Conservation (phyloP, 2,329 filamentous ascomycete species). For the Talaromyces sp. region DNA sequence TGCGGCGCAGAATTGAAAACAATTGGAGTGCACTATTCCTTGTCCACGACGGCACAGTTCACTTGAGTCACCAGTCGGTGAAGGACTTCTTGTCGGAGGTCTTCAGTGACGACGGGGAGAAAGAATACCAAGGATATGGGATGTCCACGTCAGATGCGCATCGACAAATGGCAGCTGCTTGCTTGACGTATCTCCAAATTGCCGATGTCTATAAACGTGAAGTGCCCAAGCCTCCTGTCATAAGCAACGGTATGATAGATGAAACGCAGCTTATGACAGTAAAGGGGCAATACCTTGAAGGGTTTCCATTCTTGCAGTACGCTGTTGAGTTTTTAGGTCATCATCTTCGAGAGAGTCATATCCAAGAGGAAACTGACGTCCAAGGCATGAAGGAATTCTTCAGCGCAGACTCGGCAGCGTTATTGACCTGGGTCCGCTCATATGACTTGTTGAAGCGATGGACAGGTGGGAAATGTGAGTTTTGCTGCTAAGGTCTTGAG, state of each 20-base stretch:
- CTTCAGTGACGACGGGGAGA: not conserved
- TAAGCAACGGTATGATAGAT: constrained; percentile 2
- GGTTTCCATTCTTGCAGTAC: not conserved
- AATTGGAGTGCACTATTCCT: not conserved
- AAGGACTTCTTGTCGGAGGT: not conserved
- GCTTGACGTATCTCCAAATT: not conserved
- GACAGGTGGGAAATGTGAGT: constrained; percentile 1
- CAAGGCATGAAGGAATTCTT: constrained; percentile 2
- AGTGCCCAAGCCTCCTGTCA: constrained; percentile 1
- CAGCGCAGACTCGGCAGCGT: not conserved
- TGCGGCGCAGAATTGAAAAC: not conserved
- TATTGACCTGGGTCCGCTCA: not conserved
- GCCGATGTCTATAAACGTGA: not conserved
- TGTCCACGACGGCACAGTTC: not conserved
- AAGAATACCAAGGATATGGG: not conserved
- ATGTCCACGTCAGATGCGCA: not conserved
- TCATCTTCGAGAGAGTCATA: not conserved
- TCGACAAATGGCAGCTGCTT: not conserved
- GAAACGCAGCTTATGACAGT: not conserved
- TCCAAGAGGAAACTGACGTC: not conserved
- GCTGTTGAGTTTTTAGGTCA: not conserved
- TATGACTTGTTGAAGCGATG: constrained; percentile 3
- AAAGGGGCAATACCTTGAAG: not conserved
- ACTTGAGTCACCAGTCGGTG: not conserved
- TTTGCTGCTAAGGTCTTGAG: not conserved